phyloP scores from a whole-genome alignment of 2,329 filamentous ascomycete genomes.

The Diaporthe vaccinii region DNA sequence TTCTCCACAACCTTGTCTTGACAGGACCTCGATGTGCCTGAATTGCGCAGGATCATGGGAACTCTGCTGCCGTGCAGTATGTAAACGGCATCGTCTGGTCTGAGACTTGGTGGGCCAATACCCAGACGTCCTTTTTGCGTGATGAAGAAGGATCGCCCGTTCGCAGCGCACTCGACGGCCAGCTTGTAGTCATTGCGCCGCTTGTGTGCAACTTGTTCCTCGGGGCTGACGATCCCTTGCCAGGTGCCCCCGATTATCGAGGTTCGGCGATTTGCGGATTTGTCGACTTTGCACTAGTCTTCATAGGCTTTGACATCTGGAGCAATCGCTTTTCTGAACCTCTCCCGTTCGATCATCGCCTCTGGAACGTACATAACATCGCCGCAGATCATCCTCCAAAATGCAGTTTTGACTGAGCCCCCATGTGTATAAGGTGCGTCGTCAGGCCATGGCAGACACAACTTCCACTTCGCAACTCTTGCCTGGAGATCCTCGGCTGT shows the following conservation, averaged over 20 bases:
- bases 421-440: not conserved
- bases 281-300: not conserved
- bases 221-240: not conserved
- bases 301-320: not conserved
- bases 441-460: not conserved
- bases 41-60: not conserved
- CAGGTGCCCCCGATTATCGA: constrained; percentile 14
- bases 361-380: not conserved
- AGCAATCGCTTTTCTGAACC: not conserved
- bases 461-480: not conserved
- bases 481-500: not conserved
- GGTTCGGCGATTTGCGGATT: not conserved
- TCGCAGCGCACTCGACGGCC: constrained; percentile 10
- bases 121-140: not conserved
- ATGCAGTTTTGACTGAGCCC: not conserved
- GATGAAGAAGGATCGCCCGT: not conserved
- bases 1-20: not conserved
- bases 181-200: constrained; percentile 5
- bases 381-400: constrained; percentile 15
- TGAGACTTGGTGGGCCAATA: constrained; percentile 1
- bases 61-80: constrained; percentile 19
- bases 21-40: not conserved
- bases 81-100: not conserved
- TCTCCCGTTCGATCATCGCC: not conserved
- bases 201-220: not conserved